Conservation (phyloP, 177 flowering plant genomes). For the Vitis hybrid region DNA sequence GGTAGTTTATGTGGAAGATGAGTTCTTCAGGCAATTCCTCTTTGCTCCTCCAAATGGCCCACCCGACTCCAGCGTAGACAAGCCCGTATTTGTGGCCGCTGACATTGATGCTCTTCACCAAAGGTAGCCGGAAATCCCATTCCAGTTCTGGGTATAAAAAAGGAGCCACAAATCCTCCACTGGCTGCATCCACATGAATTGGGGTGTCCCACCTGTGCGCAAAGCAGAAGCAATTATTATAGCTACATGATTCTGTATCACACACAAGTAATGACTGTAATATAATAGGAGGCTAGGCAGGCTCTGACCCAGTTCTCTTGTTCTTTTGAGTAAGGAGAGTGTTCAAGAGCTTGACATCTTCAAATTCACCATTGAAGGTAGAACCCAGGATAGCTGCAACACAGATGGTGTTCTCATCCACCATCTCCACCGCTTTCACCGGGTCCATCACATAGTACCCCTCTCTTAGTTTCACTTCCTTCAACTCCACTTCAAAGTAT, state of each 20-base stretch:
- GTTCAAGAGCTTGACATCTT: conserved; percentile 42
- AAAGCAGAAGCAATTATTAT: neutral
- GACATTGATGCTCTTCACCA: conserved; percentile 45
- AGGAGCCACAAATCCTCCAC: conserved; percentile 44
- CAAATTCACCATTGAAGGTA: conserved; percentile 40
- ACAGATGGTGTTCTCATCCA: conserved; percentile 42
- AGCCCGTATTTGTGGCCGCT: conserved; percentile 47
- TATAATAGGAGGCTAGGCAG: neutral
- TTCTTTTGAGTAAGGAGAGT: conserved; percentile 34
- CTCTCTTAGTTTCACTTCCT: conserved; percentile 42
- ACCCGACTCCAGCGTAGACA: conserved; percentile 42
- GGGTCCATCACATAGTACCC: conserved; percentile 47
- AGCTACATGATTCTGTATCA: no score
- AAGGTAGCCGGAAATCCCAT: conserved; percentile 39
- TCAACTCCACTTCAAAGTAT: conserved; percentile 43
- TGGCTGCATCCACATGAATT: conserved; percentile 43
- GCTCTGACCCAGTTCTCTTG: conserved; percentile 33
- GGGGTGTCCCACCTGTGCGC: conserved; percentile 36
- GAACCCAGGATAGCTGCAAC: conserved; percentile 40
- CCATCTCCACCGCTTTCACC: conserved; percentile 38
- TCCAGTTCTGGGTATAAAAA: conserved; percentile 41
- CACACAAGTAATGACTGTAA: neutral
- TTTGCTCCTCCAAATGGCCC: conserved; percentile 42
- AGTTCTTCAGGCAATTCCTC: conserved; percentile 41
- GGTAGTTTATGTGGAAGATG: conserved; percentile 39